phyloP scores from a whole-genome alignment of 495 filamentous ascomycete species.

The Astrocystis sublimbata region DNA sequence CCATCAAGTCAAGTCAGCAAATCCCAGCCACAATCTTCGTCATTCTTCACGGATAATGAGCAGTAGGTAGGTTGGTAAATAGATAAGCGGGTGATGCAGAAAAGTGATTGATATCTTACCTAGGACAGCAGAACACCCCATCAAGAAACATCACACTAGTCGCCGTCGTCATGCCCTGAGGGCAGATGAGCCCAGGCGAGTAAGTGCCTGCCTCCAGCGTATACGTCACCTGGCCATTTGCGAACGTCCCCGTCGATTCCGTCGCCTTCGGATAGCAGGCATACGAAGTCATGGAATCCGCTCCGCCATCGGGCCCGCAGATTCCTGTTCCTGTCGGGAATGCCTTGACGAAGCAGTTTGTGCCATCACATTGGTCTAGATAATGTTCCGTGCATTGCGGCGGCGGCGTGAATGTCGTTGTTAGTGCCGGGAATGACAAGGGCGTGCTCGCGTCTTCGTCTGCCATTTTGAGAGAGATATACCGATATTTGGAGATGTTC shows the following conservation, averaged over 20 bases:
- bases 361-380: not conserved
- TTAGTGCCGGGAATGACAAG: not conserved
- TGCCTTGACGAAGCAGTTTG: not conserved
- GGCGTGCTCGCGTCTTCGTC: not conserved
- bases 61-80: too few relatives aligned
- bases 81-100: too few relatives aligned
- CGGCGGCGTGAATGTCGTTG: not conserved
- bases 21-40: too few relatives aligned
- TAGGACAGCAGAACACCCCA: not conserved
- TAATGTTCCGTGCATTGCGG: not conserved
- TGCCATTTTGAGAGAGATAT: too few relatives aligned
- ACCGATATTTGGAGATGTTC: too few relatives aligned
- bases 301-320: not conserved
- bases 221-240: not conserved
- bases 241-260: not conserved
- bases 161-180: not conserved
- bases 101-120: too few relatives aligned
- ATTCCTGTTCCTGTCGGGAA: not conserved
- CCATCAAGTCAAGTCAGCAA: not conserved
- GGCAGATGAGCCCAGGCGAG: not conserved
- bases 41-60: too few relatives aligned
- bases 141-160: not conserved
- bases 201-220: not conserved
- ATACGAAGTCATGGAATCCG: not conserved
- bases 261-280: not conserved